These are phyloP conservation scores for Mycena chlorophos DNA, from an alignment of 768 basidiomycete species.

Conservation along the genomic window DNA sequence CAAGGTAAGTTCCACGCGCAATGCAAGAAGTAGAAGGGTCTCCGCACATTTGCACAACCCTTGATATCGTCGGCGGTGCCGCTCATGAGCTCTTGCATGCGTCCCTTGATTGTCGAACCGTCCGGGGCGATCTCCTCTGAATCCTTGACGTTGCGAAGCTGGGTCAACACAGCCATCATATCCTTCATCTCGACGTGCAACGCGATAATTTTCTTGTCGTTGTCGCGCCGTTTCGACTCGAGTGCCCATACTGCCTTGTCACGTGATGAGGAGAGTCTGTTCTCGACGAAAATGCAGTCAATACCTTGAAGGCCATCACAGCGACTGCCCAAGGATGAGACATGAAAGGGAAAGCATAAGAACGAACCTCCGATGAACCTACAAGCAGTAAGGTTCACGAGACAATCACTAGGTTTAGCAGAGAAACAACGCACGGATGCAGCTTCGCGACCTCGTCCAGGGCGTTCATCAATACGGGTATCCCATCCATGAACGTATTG, in stretches of 20 bases:
- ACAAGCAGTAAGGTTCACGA: neutral
- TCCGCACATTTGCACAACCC: slow-evolving; percentile 28
- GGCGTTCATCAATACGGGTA: slow-evolving; percentile 23
- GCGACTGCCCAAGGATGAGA: slow-evolving; percentile 7
- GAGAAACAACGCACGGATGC: slow-evolving; percentile 23
- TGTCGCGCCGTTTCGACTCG: slow-evolving; percentile 40
- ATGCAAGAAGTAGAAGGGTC: neutral
- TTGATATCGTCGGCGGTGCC: slow-evolving; percentile 33
- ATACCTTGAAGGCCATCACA: slow-evolving; percentile 24
- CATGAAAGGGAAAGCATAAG: neutral
- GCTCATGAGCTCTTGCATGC: slow-evolving; percentile 28
- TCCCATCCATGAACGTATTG: slow-evolving; percentile 15
- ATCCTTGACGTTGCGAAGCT: slow-evolving; percentile 28
- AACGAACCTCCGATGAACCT: slow-evolving; percentile 27
- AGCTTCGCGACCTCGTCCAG: slow-evolving; percentile 29
- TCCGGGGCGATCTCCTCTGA: slow-evolving; percentile 25
- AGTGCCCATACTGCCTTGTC: slow-evolving; percentile 40
- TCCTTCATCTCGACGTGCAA: slow-evolving; percentile 40
- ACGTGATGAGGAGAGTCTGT: slow-evolving; percentile 22
- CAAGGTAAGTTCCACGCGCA: neutral
- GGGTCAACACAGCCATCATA: slow-evolving; percentile 36
- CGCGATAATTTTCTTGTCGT: slow-evolving; percentile 37
- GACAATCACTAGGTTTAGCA: neutral
- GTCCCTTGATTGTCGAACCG: slow-evolving; percentile 25
- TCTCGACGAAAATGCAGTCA: slow-evolving; percentile 17